Percentiles rank a stretch among this genome's conserved stretches.
phyloP scores from a whole-genome alignment of 306 rosid genomes.

The Abrus pulchellus region DNA sequence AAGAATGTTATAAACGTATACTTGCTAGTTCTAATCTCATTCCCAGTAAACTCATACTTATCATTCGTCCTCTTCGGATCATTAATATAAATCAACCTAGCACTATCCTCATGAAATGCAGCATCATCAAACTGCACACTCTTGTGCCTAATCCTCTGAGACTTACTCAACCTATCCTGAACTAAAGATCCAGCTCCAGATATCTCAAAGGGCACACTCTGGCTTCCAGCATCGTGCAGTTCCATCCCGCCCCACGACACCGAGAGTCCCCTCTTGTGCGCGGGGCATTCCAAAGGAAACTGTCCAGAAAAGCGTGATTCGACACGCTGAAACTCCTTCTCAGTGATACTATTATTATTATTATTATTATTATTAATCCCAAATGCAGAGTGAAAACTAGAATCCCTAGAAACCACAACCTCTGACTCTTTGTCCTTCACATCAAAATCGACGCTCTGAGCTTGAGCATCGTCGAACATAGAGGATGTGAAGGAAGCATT shows the following conservation, averaged over 20 bases:
- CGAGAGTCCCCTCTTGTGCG: constrained; percentile 56
- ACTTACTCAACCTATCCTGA: constrained; percentile 61
- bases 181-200: constrained; percentile 49
- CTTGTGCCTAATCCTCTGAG: constrained; percentile 70
- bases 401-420: constrained; percentile 44
- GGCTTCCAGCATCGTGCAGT: constrained; percentile 52
- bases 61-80: constrained; percentile 85
- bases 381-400: constrained; percentile 48
- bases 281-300: constrained; percentile 73
- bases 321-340: constrained; percentile 36
- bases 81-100: constrained; percentile 84
- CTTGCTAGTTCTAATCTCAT: constrained; percentile 85
- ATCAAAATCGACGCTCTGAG: constrained; percentile 39
- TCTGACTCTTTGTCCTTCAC: constrained; percentile 44
- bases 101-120: constrained; percentile 61
- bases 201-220: constrained; percentile 61
- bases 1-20: constrained; percentile 87
- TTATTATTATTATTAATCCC: background rate
- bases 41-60: constrained; percentile 90
- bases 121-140: constrained; percentile 73
- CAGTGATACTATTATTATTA: background rate
- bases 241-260: constrained; percentile 84
- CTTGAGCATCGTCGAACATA: constrained; percentile 41
- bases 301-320: constrained; percentile 52
- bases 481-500: constrained; percentile 57